These are phyloP conservation scores for Cetradonia linearis DNA, from an alignment of 495 filamentous ascomycete species.

Conservation along the genomic window DNA sequence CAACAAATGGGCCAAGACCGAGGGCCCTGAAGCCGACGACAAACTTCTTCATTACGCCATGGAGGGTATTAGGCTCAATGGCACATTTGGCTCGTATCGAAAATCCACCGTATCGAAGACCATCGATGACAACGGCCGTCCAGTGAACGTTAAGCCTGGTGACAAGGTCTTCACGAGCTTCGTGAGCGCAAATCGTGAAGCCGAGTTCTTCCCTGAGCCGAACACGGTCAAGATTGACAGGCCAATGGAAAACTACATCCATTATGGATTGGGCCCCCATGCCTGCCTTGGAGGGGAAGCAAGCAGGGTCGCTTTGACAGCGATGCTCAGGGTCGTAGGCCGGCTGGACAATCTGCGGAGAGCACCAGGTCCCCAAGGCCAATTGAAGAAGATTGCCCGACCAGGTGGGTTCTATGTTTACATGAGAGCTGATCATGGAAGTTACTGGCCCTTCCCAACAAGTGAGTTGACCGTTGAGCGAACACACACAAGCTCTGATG, in stretches of 20 bases:
- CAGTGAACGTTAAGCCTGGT: slow-evolving; percentile 41
- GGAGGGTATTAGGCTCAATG: slow-evolving; percentile 51
- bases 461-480: slow-evolving; percentile 36
- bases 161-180: slow-evolving; percentile 46
- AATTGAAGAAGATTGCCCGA: slow-evolving; percentile 59
- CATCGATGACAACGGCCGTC: slow-evolving; percentile 42
- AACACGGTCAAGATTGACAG: slow-evolving; percentile 54
- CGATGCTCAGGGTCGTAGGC: slow-evolving; percentile 53
- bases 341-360: slow-evolving; percentile 52
- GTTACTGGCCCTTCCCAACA: slow-evolving; percentile 63
- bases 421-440: slow-evolving; percentile 63
- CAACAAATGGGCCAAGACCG: slow-evolving; percentile 41
- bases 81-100: slow-evolving; percentile 49
- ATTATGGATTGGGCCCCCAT: slow-evolving; percentile 54
- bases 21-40: slow-evolving; percentile 40
- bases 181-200: slow-evolving; percentile 48
- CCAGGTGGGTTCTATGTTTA: slow-evolving; percentile 55
- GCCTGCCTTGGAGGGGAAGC: slow-evolving; percentile 52
- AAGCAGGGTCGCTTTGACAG: slow-evolving; percentile 50
- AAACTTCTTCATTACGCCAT: slow-evolving; percentile 41
- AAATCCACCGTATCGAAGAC: slow-evolving; percentile 35
- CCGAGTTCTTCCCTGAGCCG: slow-evolving; percentile 57
- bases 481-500: not conserved
- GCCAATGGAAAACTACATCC: slow-evolving; percentile 57
- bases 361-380: slow-evolving; percentile 56